These are phyloP conservation scores for Trichoderma reesei DNA, from an alignment of 495 filamentous ascomycete species.

Conservation along the genomic window DNA sequence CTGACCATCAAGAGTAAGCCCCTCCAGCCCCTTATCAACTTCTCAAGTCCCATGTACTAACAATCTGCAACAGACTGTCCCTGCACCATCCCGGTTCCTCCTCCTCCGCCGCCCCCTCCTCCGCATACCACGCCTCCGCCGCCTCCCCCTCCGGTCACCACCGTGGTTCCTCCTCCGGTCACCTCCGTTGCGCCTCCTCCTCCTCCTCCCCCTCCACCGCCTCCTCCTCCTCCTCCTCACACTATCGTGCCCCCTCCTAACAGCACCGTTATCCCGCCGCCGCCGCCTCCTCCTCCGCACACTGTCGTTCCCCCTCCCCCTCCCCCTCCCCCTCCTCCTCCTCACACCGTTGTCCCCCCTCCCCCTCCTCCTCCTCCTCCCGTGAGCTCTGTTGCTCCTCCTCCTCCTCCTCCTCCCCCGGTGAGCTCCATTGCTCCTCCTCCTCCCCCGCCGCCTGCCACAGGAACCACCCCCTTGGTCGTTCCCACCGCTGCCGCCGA, in stretches of 20 bases:
- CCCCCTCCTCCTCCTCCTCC: conserved; percentile 13
- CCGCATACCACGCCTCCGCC: background rate
- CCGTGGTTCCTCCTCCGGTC: conserved; percentile 2
- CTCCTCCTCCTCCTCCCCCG: conserved; percentile 14
- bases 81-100: conserved; percentile 27
- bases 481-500: conserved; percentile 24
- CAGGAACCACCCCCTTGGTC: conserved; percentile 10
- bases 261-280: conserved; percentile 13
- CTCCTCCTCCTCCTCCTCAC: conserved; percentile 12
- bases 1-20: conserved; percentile 28
- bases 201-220: conserved; percentile 13
- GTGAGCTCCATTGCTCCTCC: conserved; percentile 17
- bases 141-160: background rate
- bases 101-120: conserved; percentile 15
- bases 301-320: background rate
- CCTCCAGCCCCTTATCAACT: background rate
- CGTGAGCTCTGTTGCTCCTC: conserved; percentile 14
- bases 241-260: conserved; percentile 4
- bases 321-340: conserved; percentile 13
- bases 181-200: conserved; percentile 3
- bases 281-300: conserved; percentile 10
- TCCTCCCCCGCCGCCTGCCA: conserved; percentile 14
- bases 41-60: background rate
- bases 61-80: conserved; percentile 24
- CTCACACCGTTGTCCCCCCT: conserved; percentile 13